Evolutionary conservation across 2,329 filamentous ascomycete species (phyloP).

Genomic region (Ophioceras dolichostomum): DNA sequence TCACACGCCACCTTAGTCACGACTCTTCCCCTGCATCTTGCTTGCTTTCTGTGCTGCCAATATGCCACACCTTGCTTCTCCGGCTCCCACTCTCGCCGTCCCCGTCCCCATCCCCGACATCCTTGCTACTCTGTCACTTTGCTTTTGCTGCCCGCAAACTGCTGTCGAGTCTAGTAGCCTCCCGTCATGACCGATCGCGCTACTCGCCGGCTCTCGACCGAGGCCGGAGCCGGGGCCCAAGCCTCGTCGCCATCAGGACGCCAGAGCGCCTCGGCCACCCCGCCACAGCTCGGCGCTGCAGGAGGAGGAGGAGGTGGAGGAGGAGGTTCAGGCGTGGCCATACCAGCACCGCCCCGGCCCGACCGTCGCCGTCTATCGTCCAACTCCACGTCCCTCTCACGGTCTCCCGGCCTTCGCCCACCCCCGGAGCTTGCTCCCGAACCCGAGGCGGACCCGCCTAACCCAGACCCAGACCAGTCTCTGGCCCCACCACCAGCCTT

Average conservation of each 20-base stretch:
- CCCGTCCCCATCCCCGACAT: background rate
- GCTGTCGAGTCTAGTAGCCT: too few species aligned
- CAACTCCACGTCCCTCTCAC: too few species aligned
- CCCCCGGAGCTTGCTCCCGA: too few species aligned
- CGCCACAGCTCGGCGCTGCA: constrained; percentile 9
- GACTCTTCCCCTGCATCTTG: background rate
- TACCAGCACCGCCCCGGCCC: too few species aligned
- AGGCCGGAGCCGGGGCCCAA: constrained; percentile 8
- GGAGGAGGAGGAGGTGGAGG: constrained; percentile 8
- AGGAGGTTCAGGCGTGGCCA: background rate
- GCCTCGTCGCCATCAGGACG: constrained; percentile 8
- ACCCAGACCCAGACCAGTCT: constrained; percentile 4
- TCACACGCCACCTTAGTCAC: background rate
- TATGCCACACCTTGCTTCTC: constrained; percentile 2
- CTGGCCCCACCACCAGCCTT: constrained; percentile 40
- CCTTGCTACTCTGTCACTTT: background rate
- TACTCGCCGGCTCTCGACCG: constrained; percentile 3
- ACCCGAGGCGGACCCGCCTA: too few species aligned
- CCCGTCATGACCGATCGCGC: constrained; percentile 12
- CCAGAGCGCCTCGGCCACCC: constrained; percentile 6
- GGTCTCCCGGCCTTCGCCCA: too few species aligned
- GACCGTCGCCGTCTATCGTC: constrained; percentile 6
- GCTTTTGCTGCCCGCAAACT: background rate
- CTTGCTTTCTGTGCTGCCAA: background rate
- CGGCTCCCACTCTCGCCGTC: background rate